Evolutionary conservation across 129 eudicot species (phyloP), one percentile per base, ranked within the genome.

Genomic region (Scalesia atractyloides): DNA sequence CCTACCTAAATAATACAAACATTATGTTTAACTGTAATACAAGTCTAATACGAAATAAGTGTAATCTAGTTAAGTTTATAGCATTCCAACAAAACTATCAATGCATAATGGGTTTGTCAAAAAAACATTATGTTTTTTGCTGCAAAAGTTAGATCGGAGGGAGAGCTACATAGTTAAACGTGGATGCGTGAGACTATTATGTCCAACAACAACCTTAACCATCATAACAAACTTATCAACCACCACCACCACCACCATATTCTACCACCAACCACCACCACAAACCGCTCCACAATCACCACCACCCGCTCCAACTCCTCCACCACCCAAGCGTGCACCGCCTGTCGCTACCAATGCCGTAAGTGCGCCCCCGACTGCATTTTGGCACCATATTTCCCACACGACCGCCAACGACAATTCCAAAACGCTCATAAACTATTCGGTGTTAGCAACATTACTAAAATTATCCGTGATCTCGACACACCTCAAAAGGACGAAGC

Each of bases 331-430:
- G 70, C 70, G 18, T 65, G 70, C 86, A 33, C 70, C 11, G 70
- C 70, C 18, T 65, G 70, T 10, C 70, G 70, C 3, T 65, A 65
- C 48, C 68, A 63, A 4, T 49, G 49, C 8, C 68, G 68, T 7
- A 63, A 63, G 14, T 63, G 68, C 48, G 70, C 70, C 0, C 81
- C 91, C 0, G 90, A 89, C 65, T 90, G 96, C 76, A 70, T 85
- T 22, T 86, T 87, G 51, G 96, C 94, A 37, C 94, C 96, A 0
- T 90, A 87, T 69, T 91, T 91, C 63, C 96, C 97, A 19, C 96
- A 84, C 76, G 81, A 86, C 67, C 88, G 91, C 46, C 97, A 86
- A 64, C 73, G 79, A 16, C 96, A 91, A 22, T 91, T 91, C 86
- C 82, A 82, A 56, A 91, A 88, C 70, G 96, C 96, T 15, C 97